Evolutionary conservation across 2,329 filamentous ascomycete species (phyloP).

Genomic region (Microascus cirrosus): DNA sequence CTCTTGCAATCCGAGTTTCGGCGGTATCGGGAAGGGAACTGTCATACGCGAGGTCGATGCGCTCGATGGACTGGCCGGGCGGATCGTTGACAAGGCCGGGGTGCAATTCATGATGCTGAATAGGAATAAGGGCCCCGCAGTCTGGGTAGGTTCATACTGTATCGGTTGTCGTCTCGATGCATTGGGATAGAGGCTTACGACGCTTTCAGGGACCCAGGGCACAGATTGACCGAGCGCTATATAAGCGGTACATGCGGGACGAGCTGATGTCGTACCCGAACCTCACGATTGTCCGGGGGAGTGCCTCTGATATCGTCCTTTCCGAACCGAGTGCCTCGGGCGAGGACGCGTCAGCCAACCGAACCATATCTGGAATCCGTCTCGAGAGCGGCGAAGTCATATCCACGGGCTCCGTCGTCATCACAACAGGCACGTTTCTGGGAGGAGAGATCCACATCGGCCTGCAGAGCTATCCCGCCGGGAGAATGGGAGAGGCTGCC

Average conservation of each 20-base stretch:
- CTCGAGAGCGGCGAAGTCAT: constrained; percentile 82
- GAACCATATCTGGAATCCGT: constrained; percentile 64
- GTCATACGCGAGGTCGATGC: constrained; percentile 95
- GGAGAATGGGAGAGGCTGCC: constrained; percentile 86
- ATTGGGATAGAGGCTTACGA: not conserved
- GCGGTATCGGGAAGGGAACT: constrained; percentile 96
- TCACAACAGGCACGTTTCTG: constrained; percentile 92
- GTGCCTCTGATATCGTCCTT: constrained; percentile 78
- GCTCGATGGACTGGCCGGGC: constrained; percentile 77
- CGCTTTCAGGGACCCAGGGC: constrained; percentile 64
- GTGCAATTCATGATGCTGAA: constrained; percentile 92
- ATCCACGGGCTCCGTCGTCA: constrained; percentile 70
- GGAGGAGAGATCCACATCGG: constrained; percentile 96
- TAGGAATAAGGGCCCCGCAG: constrained; percentile 79
- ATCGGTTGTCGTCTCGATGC: not conserved
- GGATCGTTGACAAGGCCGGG: constrained; percentile 85
- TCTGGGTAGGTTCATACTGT: constrained; percentile 52
- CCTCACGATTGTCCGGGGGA: constrained; percentile 71
- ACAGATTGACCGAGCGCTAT: constrained; percentile 86
- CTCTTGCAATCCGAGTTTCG: constrained; percentile 94
- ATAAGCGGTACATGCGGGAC: constrained; percentile 82
- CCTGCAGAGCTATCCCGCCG: constrained; percentile 71
- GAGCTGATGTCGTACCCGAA: constrained; percentile 72
- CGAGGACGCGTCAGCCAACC: constrained; percentile 20
- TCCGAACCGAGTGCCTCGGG: constrained; percentile 36